A percentile compares a stretch with the other conserved stretches of the same genome.
Conservation (phyloP, 2,329 filamentous ascomycete species). For the Stenocarpella maydis region DNA sequence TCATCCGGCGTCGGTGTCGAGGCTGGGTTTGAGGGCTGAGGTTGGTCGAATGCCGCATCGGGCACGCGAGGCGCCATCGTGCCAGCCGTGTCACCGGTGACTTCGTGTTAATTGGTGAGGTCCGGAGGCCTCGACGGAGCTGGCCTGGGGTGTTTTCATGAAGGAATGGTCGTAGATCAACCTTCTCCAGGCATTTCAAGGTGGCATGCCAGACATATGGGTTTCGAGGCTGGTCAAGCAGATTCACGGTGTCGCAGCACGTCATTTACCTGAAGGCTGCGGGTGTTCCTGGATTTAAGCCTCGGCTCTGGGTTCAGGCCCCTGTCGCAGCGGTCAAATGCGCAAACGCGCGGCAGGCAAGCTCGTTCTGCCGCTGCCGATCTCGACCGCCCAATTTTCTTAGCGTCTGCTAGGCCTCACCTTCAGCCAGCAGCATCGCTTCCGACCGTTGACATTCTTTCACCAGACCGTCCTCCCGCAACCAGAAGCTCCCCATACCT, state of each 20-base stretch:
- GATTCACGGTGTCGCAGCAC: neutral
- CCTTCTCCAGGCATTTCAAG: neutral
- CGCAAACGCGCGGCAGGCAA: conserved; percentile 16
- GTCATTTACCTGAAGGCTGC: conserved; percentile 2
- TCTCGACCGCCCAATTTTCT: conserved; percentile 36
- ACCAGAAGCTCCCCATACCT: no score
- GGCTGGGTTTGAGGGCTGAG: conserved; percentile 21
- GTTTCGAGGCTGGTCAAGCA: neutral
- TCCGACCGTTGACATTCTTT: neutral
- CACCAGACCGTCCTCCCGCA: neutral
- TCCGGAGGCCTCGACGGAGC: neutral
- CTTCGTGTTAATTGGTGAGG: neutral
- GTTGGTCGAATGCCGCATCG: conserved; percentile 27
- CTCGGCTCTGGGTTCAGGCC: conserved; percentile 28
- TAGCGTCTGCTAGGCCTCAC: neutral
- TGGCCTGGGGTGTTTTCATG: neutral
- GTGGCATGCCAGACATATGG: neutral
- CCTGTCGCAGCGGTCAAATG: conserved; percentile 15
- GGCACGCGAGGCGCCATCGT: conserved; percentile 32
- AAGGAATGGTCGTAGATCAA: neutral
- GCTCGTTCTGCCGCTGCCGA: conserved; percentile 32
- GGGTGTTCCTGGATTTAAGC: conserved; percentile 2
- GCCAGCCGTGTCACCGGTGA: neutral
- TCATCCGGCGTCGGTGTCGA: conserved; percentile 5
- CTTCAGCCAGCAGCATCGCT: neutral